These are phyloP conservation scores for Echinosophora koreensis DNA, from an alignment of 306 rosid species.

Conservation along the genomic window DNA sequence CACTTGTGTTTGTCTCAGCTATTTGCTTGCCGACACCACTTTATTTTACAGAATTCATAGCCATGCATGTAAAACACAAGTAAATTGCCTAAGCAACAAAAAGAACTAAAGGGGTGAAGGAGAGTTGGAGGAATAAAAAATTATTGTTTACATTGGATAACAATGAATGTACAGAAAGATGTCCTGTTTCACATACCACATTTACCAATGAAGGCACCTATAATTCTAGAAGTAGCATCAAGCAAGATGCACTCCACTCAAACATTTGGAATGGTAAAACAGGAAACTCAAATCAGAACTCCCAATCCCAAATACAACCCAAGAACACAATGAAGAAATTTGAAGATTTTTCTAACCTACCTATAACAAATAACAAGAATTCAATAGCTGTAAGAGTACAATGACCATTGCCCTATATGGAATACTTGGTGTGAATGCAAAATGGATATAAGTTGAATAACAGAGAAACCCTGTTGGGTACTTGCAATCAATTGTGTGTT, in stretches of 20 bases:
- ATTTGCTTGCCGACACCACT: slow-evolving; percentile 68
- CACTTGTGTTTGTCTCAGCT: slow-evolving; percentile 42
- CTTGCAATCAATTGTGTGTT: slow-evolving; percentile 35
- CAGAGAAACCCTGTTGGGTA: slow-evolving; percentile 45
- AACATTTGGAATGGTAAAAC: slow-evolving; percentile 35
- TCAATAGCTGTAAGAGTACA: slow-evolving; percentile 55
- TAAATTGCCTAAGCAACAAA: slow-evolving; percentile 28
- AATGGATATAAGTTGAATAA: slow-evolving; percentile 44
- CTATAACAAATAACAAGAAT: slow-evolving; percentile 51
- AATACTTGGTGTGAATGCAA: slow-evolving; percentile 42
- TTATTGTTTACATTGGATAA: slow-evolving; percentile 48
- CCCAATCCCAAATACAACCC: slow-evolving; percentile 49
- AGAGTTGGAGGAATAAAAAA: slow-evolving; percentile 29
- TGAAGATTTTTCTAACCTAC: slow-evolving; percentile 49
- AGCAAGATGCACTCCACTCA: slow-evolving; percentile 33
- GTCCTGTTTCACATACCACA: slow-evolving; percentile 39
- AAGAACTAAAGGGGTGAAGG: not conserved
- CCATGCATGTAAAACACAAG: slow-evolving; percentile 20
- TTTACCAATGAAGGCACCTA: slow-evolving; percentile 42
- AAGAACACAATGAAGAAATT: slow-evolving; percentile 53
- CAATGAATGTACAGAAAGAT: slow-evolving; percentile 50
- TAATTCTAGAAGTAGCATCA: slow-evolving; percentile 33
- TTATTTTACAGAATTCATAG: slow-evolving; percentile 1
- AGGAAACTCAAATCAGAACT: slow-evolving; percentile 44
- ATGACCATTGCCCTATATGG: slow-evolving; percentile 58